Percentiles rank a stretch among this genome's conserved stretches.
Evolutionary conservation across 78 protist genomes (phyloP).

Genomic region (Anaeramoeba ignava): DNA sequence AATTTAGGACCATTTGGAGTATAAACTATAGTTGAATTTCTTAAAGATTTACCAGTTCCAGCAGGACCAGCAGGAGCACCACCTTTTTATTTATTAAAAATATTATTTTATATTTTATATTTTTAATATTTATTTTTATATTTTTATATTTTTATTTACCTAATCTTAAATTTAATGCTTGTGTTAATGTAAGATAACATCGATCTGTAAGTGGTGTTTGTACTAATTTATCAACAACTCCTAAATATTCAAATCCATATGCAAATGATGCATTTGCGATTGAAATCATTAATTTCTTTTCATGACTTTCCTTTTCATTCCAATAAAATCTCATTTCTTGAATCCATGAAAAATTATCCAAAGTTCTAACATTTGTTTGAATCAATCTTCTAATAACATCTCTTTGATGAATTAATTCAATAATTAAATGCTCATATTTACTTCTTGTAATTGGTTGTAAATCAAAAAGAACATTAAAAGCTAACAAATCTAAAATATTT

Average conservation of each 20-base stretch:
- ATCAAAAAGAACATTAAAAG: background rate
- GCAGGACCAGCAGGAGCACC: slow-evolving; percentile 98
- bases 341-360: slow-evolving; percentile 73
- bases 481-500: too few species aligned
- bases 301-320: slow-evolving; percentile 14
- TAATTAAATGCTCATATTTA: slow-evolving; percentile 77
- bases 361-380: background rate
- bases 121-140: too few species aligned
- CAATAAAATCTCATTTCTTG: slow-evolving; percentile 70
- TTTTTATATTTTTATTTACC: too few species aligned
- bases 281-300: slow-evolving; percentile 34
- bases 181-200: slow-evolving; percentile 72
- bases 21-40: too few species aligned
- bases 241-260: slow-evolving; percentile 92
- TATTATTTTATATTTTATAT: too few species aligned
- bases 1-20: too few species aligned
- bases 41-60: slow-evolving; percentile 99
- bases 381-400: slow-evolving; percentile 54
- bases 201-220: slow-evolving; percentile 80
- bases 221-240: slow-evolving; percentile 84
- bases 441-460: slow-evolving; percentile 27
- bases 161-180: slow-evolving; percentile 57
- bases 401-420: slow-evolving; percentile 81
- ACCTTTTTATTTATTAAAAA: too few species aligned
- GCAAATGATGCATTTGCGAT: slow-evolving; percentile 68